A percentile compares a stretch with the other conserved stretches of the same genome.
Conservation (phyloP, 1,139 yeast genomes). For the Pichia sp. region DNA sequence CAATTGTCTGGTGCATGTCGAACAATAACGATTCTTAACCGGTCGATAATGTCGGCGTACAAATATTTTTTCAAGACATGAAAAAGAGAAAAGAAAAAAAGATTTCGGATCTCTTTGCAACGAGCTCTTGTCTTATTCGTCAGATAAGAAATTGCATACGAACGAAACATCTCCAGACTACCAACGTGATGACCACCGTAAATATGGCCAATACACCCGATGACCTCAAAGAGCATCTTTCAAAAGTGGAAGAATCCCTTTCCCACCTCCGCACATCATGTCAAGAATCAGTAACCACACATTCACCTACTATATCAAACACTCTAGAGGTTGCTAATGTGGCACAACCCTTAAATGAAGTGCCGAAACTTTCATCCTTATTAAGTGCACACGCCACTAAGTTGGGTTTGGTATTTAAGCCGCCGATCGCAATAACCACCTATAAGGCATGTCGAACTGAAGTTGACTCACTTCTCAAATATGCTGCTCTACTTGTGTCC, state of each 20-base stretch:
- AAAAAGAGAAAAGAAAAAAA: not conserved
- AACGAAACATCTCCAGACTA: no score
- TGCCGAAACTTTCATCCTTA: constrained; percentile 53
- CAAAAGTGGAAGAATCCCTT: constrained; percentile 2
- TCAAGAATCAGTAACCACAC: not conserved
- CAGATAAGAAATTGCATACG: no score
- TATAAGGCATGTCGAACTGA: constrained; percentile 51
- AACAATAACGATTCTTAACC: not conserved
- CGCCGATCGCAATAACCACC: constrained; percentile 42
- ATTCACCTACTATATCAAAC: not conserved
- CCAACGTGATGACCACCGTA: not conserved
- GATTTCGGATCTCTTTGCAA: not conserved
- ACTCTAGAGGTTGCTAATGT: constrained; percentile 35
- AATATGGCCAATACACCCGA: constrained; percentile 1
- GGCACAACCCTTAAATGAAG: constrained; percentile 48
- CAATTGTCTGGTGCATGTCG: not conserved
- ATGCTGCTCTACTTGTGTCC: constrained; percentile 43
- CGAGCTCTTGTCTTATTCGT: not conserved
- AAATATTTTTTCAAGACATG: not conserved
- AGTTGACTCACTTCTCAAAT: constrained; percentile 46
- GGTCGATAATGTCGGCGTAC: not conserved
- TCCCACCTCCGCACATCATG: constrained; percentile 1
- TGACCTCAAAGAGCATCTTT: constrained; percentile 7
- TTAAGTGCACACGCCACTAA: constrained; percentile 78
- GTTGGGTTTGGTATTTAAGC: constrained; percentile 70